Base-by-base conservation (phyloP, 2,329 filamentous ascomycete genomes). In the Colletotrichum sublineola region DNA sequence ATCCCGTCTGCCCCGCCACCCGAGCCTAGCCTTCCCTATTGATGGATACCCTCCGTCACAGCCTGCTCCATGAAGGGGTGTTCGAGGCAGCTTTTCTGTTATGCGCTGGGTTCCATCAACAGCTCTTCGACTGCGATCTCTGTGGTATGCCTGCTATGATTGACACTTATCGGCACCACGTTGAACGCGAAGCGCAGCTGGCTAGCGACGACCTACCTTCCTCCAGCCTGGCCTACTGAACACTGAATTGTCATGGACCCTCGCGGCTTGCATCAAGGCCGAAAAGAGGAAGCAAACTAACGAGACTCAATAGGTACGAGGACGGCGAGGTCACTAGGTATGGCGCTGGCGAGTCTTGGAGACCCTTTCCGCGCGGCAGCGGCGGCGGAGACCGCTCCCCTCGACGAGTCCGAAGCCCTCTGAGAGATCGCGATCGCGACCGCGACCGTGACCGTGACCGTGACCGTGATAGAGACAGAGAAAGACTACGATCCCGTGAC, bases 311-410 rank as follows among this genome's bases (percentile, higher is more conserved):
- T 71, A 90, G 88, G 78, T 90, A 88, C 76, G 88, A 90, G 74
- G 88, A 90, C 75, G 88, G 88, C 56, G 88, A 90, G 80, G 89
- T 90, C 66, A 87, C 89, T 74, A 84, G 88, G 77, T 90, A 90
- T 78, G 88, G 88, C 63, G 89, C 89, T 15, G 88, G 88, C 71
- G 88, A 90, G 80, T 90, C 88, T 48, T 90, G 89, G 83, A 83
- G 88, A 71, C 88, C 88, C 14, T 90, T 87, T 71, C 89, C 88
- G 63, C 80, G 85, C 66, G 70, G 70, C 31, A 61, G 56, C 48
- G 70, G 57, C 48, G 70, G 66, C 18, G 46, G 66, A 50, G 82
- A 85, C 74, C 83, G 85, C 68, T 87, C 86, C 38, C 85, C 86
- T 11, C 82, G 84, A 53, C 79, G 77, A 56, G 75, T 78, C 8